Evolutionary conservation across 2,329 filamentous ascomycete genomes (phyloP).

Genomic region (Ambrosiella beaveri): DNA sequence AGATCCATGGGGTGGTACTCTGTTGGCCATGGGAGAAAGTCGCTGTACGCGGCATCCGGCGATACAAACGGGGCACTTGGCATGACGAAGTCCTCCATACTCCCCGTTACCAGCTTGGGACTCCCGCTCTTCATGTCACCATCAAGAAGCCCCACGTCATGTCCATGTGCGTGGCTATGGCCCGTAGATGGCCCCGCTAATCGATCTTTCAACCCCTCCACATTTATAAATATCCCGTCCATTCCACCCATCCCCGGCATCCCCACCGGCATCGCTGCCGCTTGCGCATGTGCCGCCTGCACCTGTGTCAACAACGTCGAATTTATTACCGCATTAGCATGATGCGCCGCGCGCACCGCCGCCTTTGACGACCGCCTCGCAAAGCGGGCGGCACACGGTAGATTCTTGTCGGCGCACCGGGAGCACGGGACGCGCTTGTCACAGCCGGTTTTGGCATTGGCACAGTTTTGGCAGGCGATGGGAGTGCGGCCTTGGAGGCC

Average conservation of each 20-base stretch:
- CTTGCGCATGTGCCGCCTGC: neutral
- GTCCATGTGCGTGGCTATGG: too few species aligned
- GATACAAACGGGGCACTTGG: constrained; percentile 21
- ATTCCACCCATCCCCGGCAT: constrained; percentile 14
- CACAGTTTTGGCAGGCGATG: constrained; percentile 25
- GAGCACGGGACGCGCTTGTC: constrained; percentile 24
- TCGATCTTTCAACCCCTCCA: constrained; percentile 16
- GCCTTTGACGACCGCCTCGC: constrained; percentile 34
- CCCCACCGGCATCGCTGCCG: constrained; percentile 14
- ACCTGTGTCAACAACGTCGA: constrained; percentile 6
- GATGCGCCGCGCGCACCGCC: constrained; percentile 24
- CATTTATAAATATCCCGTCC: constrained; percentile 20
- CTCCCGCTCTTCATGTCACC: constrained; percentile 15
- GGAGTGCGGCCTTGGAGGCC: constrained; percentile 24
- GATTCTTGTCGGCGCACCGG: constrained; percentile 22
- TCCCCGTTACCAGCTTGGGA: constrained; percentile 5
- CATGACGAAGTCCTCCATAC: constrained; percentile 27
- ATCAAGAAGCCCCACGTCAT: neutral
- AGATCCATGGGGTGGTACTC: constrained; percentile 25
- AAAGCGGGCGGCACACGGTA: constrained; percentile 27
- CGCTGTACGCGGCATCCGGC: constrained; percentile 25
- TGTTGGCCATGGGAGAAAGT: constrained; percentile 25
- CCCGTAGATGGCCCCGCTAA: neutral
- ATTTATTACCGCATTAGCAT: constrained; percentile 18
- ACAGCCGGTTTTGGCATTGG: constrained; percentile 24